Conservation (phyloP, 768 basidiomycete species). For the Hericium rajendrae region DNA sequence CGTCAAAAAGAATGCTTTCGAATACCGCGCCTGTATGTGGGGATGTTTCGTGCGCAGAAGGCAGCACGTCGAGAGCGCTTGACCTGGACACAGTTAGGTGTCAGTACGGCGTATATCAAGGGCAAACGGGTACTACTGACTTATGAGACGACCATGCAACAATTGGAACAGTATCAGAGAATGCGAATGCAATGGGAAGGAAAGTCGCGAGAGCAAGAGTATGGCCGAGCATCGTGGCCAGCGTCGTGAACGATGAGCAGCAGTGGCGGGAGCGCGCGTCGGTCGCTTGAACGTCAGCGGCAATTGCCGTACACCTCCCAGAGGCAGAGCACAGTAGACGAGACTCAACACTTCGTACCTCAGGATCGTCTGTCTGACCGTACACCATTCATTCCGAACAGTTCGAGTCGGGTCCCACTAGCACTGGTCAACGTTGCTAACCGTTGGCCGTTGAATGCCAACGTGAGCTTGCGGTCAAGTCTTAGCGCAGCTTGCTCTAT, state of each 20-base stretch:
- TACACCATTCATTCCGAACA: too few species aligned
- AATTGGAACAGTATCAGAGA: constrained; percentile 1
- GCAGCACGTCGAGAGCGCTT: background rate
- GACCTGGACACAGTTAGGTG: background rate
- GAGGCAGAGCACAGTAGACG: too few species aligned
- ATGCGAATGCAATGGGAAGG: background rate
- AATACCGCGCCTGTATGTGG: background rate
- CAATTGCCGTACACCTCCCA: background rate
- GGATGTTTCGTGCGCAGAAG: background rate
- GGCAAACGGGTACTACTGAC: background rate
- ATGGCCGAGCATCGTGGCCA: background rate
- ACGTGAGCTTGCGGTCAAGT: too few species aligned
- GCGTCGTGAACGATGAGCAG: background rate
- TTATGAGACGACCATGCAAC: constrained; percentile 1
- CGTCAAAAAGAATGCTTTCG: background rate
- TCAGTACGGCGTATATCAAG: too few species aligned
- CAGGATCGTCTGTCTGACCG: too few species aligned
- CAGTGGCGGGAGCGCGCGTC: background rate
- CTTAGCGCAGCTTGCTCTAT: too few species aligned
- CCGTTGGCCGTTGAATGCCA: too few species aligned
- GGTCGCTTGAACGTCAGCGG: background rate
- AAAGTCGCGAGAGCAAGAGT: background rate
- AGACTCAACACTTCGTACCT: too few species aligned
- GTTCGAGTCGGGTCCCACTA: too few species aligned
- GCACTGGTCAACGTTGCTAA: too few species aligned